Base-by-base conservation (phyloP, 768 basidiomycete genomes). In the Hypholoma sublateritium region DNA sequence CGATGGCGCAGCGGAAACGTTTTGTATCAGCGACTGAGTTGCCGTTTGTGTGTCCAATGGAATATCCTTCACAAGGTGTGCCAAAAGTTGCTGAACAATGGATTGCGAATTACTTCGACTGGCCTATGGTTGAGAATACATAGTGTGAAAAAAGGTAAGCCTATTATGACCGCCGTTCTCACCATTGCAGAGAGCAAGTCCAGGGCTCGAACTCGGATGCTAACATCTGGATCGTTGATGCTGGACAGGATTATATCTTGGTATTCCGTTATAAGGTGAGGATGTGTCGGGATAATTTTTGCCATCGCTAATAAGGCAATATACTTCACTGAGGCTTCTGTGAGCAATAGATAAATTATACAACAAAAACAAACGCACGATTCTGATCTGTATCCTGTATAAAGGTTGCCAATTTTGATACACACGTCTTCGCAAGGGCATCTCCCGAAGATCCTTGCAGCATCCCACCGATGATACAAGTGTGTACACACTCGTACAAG, bases 401-500 rank as follows among this genome's bases (percentile, higher is more conserved):
- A 70, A 98, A 99, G 28, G 84, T 84, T 19, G 94, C 91, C 36
- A 99, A 79, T 71, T 99, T 99, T 25, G 93, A 91, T 36, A 96
- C 93, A 65, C 97, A 99, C 11, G 87, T 85, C 57, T 80, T 80
- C 5, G 97, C 97, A 45, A 99, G 76, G 3, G 86, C 76, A 67
- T 89, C 81, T 11, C 92, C 93, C 28, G 88, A 84, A 19, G 84
- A 56, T 3, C 88, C 89, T 62, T 88, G 88, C 9, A 98, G 80
- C 93, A 99, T 98, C 6, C 92, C 94, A 8, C 97, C 96, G 11
- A 93, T 93, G 62, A 99, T 98, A 65, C 94, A 98, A 0, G 97
- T 98, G 63, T 95, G 91, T 0, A 99, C 96, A 70, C 97, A 99
- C 76, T 99, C 97, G 69, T 98, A 99, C 13, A 99, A 75, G 21